Evolutionary conservation across 208 protist species (phyloP), one percentile per base, ranked within the genome.

Genomic region (Spongospora subterranea): DNA sequence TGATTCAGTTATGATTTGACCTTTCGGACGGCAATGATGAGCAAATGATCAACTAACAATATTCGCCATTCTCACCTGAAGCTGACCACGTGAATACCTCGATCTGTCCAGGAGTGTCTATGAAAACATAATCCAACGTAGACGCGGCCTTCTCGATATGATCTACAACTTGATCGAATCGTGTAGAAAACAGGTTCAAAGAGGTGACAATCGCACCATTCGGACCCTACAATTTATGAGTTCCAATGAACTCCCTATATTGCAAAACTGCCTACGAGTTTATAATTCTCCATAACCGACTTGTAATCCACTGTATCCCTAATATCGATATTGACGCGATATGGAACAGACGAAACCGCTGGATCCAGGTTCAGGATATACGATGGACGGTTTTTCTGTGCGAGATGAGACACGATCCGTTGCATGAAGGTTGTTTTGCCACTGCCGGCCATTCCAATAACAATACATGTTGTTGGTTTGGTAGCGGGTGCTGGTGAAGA

Each of bases 71-170:
- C 50, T 60, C 6, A 40, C 98, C 98, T 0, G 96, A 98, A 0
- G 98, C 98, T 0, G 96, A 98, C 98, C 98, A 99, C 29, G 98
- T 99, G 93, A 98, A 99, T 29, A 99, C 97, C 93, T 99, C 98
- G 88, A 99, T 99, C 94, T 99, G 98, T 0, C 98, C 98, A 0
- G 98, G 98, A 29, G 98, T 99, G 93, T 99, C 98, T n/a, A 99
- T 94, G 13, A 99, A 93, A 40, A 99, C 95, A 93, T 98, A 98
- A 40, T 98, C 96, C 6, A 91, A 24, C 6, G 54, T 11, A 11
- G 54, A 35, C 20, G 45, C 89, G 45, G 93, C 94, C 13, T 92
- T 88, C 92, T 98, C 96, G 60, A 98, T 92, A 88, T 98, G 93
- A 32, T 93, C 90, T 0, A 99, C 92, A 0, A 99, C 97, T 91